Conservation (phyloP, 768 basidiomycete species). For the Agaricus bisporus region DNA sequence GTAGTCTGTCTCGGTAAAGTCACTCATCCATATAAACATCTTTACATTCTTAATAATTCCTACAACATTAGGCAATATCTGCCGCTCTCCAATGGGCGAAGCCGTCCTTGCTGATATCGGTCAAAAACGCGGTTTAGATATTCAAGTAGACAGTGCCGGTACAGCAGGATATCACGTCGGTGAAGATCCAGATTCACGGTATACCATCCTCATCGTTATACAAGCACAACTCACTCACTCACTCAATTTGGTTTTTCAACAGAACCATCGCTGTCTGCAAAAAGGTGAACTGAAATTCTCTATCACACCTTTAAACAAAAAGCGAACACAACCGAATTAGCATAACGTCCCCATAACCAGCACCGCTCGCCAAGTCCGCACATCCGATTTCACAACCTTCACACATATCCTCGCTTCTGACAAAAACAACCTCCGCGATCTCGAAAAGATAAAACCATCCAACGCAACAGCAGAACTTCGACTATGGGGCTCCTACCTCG, state of each 20-base stretch:
- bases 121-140: slow-evolving; percentile 54
- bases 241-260: background rate
- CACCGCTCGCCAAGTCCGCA: slow-evolving; percentile 57
- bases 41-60: background rate
- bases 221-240: background rate
- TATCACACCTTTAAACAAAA: background rate
- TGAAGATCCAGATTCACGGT: slow-evolving; percentile 79
- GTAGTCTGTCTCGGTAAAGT: slow-evolving; percentile 62
- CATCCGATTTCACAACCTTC: slow-evolving; percentile 66
- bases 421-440: slow-evolving; percentile 60
- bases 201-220: background rate
- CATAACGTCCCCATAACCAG: slow-evolving; percentile 68
- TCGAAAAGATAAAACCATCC: slow-evolving; percentile 43
- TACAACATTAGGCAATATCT: slow-evolving; percentile 59
- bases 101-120: slow-evolving; percentile 74
- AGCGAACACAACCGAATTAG: slow-evolving; percentile 32
- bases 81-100: slow-evolving; percentile 90
- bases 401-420: slow-evolving; percentile 88
- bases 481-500: slow-evolving; percentile 79
- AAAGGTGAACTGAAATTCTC: slow-evolving; percentile 38
- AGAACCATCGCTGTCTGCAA: slow-evolving; percentile 69
- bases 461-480: slow-evolving; percentile 58
- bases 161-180: slow-evolving; percentile 82
- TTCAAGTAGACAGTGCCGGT: slow-evolving; percentile 78
- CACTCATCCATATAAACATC: background rate